These are phyloP conservation scores for Triticum monococcum DNA, from an alignment of 176 grass and related monocot species.

Conservation along the genomic window DNA sequence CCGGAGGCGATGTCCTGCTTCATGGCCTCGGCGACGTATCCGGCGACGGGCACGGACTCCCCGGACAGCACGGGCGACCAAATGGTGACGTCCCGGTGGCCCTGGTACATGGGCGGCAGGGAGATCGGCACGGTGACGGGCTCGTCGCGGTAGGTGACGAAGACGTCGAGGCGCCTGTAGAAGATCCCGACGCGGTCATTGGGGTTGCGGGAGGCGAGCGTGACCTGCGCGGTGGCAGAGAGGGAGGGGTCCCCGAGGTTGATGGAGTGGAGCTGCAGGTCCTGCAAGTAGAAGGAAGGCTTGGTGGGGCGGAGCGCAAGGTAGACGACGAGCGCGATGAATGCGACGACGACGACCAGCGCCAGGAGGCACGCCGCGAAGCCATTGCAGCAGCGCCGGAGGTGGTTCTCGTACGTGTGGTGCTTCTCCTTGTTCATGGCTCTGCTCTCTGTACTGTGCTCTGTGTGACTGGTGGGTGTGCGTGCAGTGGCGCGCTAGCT, in stretches of 20 bases:
- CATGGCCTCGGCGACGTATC: slow-evolving; percentile 55
- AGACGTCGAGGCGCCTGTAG: slow-evolving; percentile 64
- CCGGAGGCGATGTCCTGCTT: slow-evolving; percentile 64
- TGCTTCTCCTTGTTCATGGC: slow-evolving; percentile 53
- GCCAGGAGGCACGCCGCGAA: slow-evolving; percentile 57
- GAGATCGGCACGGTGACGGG: slow-evolving; percentile 49
- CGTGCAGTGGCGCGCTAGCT: background rate
- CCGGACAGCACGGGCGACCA: slow-evolving; percentile 76
- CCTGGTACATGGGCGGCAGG: slow-evolving; percentile 69
- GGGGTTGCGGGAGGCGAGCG: slow-evolving; percentile 79
- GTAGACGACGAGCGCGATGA: slow-evolving; percentile 67
- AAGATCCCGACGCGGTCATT: slow-evolving; percentile 77
- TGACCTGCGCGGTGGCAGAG: slow-evolving; percentile 39
- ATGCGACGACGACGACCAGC: slow-evolving; percentile 48
- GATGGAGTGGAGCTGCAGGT: slow-evolving; percentile 51
- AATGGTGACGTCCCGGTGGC: slow-evolving; percentile 60
- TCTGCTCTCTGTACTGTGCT: background rate
- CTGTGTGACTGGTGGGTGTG: background rate
- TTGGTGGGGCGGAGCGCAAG: slow-evolving; percentile 68
- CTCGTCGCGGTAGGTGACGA: slow-evolving; percentile 62
- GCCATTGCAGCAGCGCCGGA: slow-evolving; percentile 48
- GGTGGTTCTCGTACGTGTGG: slow-evolving; percentile 25
- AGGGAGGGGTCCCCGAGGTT: slow-evolving; percentile 54
- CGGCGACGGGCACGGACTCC: slow-evolving; percentile 38
- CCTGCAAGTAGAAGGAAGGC: slow-evolving; percentile 75